phyloP scores from a whole-genome alignment of 139 green algal species.

The Closterium sp. region DNA sequence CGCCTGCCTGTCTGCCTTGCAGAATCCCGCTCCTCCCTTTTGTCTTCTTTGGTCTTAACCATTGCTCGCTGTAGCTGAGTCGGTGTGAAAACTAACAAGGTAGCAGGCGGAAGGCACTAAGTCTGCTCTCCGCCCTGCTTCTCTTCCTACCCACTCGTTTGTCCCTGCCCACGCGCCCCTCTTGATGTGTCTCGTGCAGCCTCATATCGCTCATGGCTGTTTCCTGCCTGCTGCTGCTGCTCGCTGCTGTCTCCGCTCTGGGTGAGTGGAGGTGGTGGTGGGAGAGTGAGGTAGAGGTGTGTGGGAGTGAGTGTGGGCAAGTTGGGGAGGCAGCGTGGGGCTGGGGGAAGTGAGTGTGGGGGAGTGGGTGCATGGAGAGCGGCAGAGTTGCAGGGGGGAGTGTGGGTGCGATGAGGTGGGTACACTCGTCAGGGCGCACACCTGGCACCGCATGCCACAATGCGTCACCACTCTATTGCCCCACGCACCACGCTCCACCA shows the following conservation, averaged over 20 bases:
- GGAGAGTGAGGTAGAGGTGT: neutral
- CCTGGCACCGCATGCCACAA: too few species aligned
- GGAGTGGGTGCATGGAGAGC: too few species aligned
- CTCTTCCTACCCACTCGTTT: neutral
- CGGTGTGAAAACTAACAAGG: too few species aligned
- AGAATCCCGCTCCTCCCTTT: neutral
- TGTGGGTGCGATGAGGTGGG: too few species aligned
- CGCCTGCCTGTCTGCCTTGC: neutral
- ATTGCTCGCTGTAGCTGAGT: too few species aligned
- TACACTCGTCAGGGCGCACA: too few species aligned
- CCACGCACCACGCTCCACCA: too few species aligned
- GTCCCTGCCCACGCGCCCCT: neutral
- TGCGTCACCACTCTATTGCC: too few species aligned
- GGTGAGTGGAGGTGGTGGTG: neutral
- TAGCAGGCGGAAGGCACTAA: neutral
- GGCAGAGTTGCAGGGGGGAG: too few species aligned
- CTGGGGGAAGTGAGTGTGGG: too few species aligned
- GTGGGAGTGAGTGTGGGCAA: neutral
- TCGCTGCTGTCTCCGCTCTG: neutral
- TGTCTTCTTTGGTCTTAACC: neutral
- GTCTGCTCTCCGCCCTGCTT: neutral
- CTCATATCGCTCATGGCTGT: neutral
- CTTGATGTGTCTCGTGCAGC: neutral
- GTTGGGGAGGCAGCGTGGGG: too few species aligned
- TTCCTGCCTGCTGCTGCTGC: neutral